phyloP scores from a whole-genome alignment of 495 filamentous ascomycete species.

The Parmelia sp. region DNA sequence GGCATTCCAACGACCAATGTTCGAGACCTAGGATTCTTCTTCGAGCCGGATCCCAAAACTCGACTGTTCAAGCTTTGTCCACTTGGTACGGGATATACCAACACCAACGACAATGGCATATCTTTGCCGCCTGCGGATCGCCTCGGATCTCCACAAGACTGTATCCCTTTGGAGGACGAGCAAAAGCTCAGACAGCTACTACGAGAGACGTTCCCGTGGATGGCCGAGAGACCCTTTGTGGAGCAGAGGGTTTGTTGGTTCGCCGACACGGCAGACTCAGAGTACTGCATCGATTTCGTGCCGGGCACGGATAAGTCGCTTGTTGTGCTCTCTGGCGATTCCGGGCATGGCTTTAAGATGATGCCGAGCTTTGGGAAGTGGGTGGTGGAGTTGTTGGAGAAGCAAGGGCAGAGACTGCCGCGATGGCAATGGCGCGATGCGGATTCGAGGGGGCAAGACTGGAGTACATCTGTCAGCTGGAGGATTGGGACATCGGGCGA shows the following conservation, averaged over 20 bases:
- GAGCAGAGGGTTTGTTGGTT: slow-evolving; percentile 50
- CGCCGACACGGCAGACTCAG: slow-evolving; percentile 48
- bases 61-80: slow-evolving; percentile 47
- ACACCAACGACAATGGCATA: slow-evolving; percentile 32
- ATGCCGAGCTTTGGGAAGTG: slow-evolving; percentile 47
- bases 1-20: slow-evolving; percentile 51
- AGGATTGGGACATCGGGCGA: slow-evolving; percentile 17
- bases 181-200: slow-evolving; percentile 40
- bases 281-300: slow-evolving; percentile 51
- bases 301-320: slow-evolving; percentile 40
- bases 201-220: slow-evolving; percentile 42
- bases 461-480: slow-evolving; percentile 19
- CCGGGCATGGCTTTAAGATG: slow-evolving; percentile 53
- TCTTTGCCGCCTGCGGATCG: slow-evolving; percentile 21
- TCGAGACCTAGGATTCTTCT: slow-evolving; percentile 54
- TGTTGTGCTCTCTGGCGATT: slow-evolving; percentile 44
- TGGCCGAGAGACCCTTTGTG: slow-evolving; percentile 46
- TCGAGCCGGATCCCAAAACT: slow-evolving; percentile 50
- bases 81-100: slow-evolving; percentile 48
- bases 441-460: slow-evolving; percentile 14
- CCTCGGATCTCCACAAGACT: slow-evolving; percentile 30
- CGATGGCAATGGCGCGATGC: slow-evolving; percentile 40
- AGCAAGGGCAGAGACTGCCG: slow-evolving; percentile 29
- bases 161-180: slow-evolving; percentile 47
- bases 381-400: slow-evolving; percentile 30